Conservation (phyloP, 495 filamentous ascomycete species). For the Lophiostoma macrostomum region DNA sequence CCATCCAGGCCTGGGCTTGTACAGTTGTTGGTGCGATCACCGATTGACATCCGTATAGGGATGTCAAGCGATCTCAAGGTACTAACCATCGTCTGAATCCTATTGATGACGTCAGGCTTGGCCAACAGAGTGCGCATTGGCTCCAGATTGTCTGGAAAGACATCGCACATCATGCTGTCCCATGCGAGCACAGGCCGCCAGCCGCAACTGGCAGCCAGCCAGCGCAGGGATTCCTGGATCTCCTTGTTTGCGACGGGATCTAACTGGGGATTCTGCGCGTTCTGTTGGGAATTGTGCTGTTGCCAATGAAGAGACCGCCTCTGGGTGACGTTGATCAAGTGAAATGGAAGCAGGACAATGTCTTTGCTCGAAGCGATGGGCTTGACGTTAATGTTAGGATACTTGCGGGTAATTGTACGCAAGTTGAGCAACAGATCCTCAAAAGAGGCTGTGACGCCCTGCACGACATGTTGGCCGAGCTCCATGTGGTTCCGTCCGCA, state of each 20-base stretch:
- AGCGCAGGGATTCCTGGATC: slow-evolving; percentile 22
- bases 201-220: slow-evolving; percentile 19
- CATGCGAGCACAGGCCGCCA: slow-evolving; percentile 27
- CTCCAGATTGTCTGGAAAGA: slow-evolving; percentile 28
- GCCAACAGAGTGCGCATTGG: slow-evolving; percentile 11
- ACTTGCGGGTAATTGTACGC: slow-evolving; percentile 9
- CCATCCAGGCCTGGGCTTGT: slow-evolving; percentile 20
- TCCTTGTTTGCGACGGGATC: slow-evolving; percentile 14
- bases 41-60: slow-evolving; percentile 25
- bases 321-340: slow-evolving; percentile 25
- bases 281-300: slow-evolving; percentile 2
- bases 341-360: slow-evolving; percentile 24
- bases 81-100: slow-evolving; percentile 18
- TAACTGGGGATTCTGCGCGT: not conserved
- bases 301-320: slow-evolving; percentile 1
- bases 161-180: slow-evolving; percentile 30
- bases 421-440: slow-evolving; percentile 22
- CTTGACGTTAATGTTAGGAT: slow-evolving; percentile 13
- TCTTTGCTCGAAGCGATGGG: slow-evolving; percentile 15
- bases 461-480: slow-evolving; percentile 20
- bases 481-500: slow-evolving; percentile 30
- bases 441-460: slow-evolving; percentile 21
- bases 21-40: slow-evolving; percentile 15
- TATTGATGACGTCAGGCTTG: slow-evolving; percentile 18
- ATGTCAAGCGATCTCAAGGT: slow-evolving; percentile 18